phyloP scores from a whole-genome alignment of 1,284 basidiomycete species.

The Schizophyllum commune region DNA sequence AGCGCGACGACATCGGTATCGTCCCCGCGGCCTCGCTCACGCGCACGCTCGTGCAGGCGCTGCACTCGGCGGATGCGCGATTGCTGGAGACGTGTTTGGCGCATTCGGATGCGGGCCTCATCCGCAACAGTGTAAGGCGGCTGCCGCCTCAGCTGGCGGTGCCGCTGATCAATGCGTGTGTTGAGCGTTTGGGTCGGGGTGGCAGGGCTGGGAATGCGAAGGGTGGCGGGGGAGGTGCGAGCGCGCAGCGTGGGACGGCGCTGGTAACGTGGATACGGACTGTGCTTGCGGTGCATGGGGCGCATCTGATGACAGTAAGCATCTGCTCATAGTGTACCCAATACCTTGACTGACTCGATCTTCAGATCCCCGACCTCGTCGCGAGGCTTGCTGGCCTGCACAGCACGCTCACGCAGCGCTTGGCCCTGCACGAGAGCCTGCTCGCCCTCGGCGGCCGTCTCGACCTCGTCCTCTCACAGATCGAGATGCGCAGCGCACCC shows the following conservation, averaged over 20 bases:
- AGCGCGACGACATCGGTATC: conserved; percentile 29
- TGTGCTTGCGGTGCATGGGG: conserved; percentile 82
- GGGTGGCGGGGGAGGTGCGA: conserved; percentile 76
- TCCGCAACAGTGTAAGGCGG: conserved; percentile 83
- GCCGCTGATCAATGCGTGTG: conserved; percentile 82
- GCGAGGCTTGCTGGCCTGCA: conserved; percentile 80
- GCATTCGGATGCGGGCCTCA: conserved; percentile 76
- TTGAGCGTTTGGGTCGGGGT: conserved; percentile 83
- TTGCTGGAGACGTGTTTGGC: conserved; percentile 85
- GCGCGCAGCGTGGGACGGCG: conserved; percentile 78
- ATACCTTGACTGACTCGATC: conserved; percentile 7
- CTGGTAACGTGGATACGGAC: conserved; percentile 88
- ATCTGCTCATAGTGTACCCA: background rate
- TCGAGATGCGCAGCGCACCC: conserved; percentile 72
- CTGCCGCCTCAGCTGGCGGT: conserved; percentile 88
- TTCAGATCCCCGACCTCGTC: conserved; percentile 79
- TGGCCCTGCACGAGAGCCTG: conserved; percentile 81
- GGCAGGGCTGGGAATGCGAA: conserved; percentile 64
- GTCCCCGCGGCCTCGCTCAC: conserved; percentile 87
- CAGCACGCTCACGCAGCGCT: conserved; percentile 71
- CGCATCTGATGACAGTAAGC: conserved; percentile 90
- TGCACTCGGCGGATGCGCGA: conserved; percentile 90
- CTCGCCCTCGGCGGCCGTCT: conserved; percentile 83
- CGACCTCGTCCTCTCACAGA: conserved; percentile 91
- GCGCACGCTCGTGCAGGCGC: conserved; percentile 90